Evolutionary conservation across 2,329 filamentous ascomycete genomes (phyloP).

Genomic region (Epichloe aotearoae): DNA sequence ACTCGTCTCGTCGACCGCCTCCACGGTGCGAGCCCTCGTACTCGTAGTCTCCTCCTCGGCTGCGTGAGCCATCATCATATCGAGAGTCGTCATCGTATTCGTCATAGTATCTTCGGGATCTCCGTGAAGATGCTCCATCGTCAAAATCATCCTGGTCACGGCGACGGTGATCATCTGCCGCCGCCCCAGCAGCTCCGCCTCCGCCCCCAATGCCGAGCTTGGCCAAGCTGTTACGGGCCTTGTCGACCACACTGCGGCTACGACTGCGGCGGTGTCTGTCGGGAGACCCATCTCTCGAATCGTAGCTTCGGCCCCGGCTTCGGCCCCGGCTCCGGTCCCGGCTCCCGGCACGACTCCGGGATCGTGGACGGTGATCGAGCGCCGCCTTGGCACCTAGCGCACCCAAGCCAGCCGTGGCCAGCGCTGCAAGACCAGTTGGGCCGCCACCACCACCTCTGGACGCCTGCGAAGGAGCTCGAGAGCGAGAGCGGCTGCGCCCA

Average conservation of each 20-base stretch:
- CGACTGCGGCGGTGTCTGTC: constrained; percentile 35
- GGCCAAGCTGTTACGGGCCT: constrained; percentile 46
- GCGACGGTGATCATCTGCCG: constrained; percentile 24
- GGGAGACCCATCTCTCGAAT: constrained; percentile 29
- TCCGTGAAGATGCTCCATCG: constrained; percentile 25
- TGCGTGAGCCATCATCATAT: constrained; percentile 16
- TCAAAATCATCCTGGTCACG: constrained; percentile 33
- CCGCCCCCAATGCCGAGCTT: constrained; percentile 46
- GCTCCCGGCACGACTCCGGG: constrained; percentile 36
- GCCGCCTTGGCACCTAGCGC: constrained; percentile 50
- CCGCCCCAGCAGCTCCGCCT: constrained; percentile 17
- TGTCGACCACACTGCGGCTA: constrained; percentile 53
- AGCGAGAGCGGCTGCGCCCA: constrained; percentile 57
- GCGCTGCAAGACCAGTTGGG: constrained; percentile 42
- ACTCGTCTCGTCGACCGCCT: constrained; percentile 24
- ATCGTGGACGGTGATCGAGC: constrained; percentile 35
- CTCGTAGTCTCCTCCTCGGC: constrained; percentile 31
- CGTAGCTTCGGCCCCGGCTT: constrained; percentile 30
- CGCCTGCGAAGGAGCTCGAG: constrained; percentile 45
- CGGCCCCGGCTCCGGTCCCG: constrained; percentile 32
- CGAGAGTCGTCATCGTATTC: constrained; percentile 34
- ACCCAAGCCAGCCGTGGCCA: constrained; percentile 49
- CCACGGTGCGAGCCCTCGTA: constrained; percentile 30
- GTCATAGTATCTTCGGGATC: constrained; percentile 27
- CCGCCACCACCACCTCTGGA: constrained; percentile 28